Evolutionary conservation across 2,329 filamentous ascomycete species (phyloP), one percentile per base, ranked within the genome.

Genomic region (Alternaria arborescens): DNA sequence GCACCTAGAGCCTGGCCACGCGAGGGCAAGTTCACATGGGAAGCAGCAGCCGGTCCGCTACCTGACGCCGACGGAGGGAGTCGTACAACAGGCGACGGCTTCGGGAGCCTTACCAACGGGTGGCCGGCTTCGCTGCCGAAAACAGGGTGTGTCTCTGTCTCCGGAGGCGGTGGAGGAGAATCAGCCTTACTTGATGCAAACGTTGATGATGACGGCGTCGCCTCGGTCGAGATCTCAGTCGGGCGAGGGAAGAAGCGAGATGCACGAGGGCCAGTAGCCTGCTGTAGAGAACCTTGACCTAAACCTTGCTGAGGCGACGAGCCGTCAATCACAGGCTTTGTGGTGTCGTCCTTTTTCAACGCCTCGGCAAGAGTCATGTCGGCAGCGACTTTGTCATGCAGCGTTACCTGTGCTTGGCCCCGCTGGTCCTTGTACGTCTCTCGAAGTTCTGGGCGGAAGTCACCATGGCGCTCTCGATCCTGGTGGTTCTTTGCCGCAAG

Each of bases 1-100:
- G 80, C 73, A 30, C 77, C 76, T 52, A 78, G 57, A 38, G 68
- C 51, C 22, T 70, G 70, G 38, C 68, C 66, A 30, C 75, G 71
- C 36, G 70, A 58, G 30, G 77, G 78, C 77, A 82, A 80, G 58
- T 72, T 71, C 20, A 83, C 80, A 22, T 81, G 77, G 40, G 75
- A 74, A 34, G 72, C 70, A 48, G 77, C 64, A 20, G 58, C 20
- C 24, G 70, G 69, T 18, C 82, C 80, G 24, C 81, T 74, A 20
- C 72, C 72, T n/a, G 65, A 58, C 11, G 67, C 69, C 22, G 82
- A 72, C 8, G 91, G 92, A 3, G 92, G 94, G 4, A 98, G 85
- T 73, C 90, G 93, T 12, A 98, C 94, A 26, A 93, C 86, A 32
- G 92, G 92, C 55, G 89, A 85, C 8, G 88, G 87, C 38, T 83